A percentile compares a stretch with the other conserved stretches of the same genome.
phyloP scores from a whole-genome alignment of 768 basidiomycete species.

The Vararia minispora region DNA sequence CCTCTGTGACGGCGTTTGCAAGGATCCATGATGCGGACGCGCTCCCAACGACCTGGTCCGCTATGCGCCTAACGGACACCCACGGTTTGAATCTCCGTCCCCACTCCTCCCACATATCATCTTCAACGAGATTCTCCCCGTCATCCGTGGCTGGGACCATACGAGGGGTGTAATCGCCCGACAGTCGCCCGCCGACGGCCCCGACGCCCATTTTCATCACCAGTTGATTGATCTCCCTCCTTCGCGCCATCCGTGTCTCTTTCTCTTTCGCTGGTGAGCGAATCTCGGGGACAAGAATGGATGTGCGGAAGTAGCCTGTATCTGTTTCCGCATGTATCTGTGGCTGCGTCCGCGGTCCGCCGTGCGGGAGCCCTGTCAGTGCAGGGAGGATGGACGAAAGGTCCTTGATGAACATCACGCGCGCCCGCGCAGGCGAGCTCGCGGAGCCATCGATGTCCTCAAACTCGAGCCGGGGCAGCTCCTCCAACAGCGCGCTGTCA shows the following conservation, averaged over 20 bases:
- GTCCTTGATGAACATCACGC: no score
- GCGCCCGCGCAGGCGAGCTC: constrained; percentile 26
- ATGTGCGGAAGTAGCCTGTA: constrained; percentile 52
- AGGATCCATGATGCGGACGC: constrained; percentile 38
- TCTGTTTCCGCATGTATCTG: constrained; percentile 16
- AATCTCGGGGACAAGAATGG: constrained; percentile 52
- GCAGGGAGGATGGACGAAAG: constrained; percentile 32
- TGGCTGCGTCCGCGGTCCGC: constrained; percentile 4
- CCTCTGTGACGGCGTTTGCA: no score
- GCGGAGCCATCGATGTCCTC: constrained; percentile 19
- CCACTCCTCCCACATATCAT: constrained; percentile 52
- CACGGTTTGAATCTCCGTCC: constrained; percentile 58
- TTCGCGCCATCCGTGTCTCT: constrained; percentile 43
- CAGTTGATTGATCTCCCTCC: constrained; percentile 71
- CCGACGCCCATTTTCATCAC: constrained; percentile 79
- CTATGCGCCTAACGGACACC: constrained; percentile 58
- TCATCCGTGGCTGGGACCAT: constrained; percentile 8
- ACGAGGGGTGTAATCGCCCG: background rate
- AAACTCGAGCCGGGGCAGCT: constrained; percentile 46
- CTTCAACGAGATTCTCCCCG: constrained; percentile 1
- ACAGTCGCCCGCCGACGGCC: constrained; percentile 54
- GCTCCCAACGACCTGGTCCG: constrained; percentile 66
- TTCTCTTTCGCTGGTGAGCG: constrained; percentile 48
- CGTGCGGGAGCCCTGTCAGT: constrained; percentile 17
- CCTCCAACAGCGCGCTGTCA: constrained; percentile 45